Conservation (phyloP, 164 flowering plant genomes). For the Dillenia turbinata region DNA sequence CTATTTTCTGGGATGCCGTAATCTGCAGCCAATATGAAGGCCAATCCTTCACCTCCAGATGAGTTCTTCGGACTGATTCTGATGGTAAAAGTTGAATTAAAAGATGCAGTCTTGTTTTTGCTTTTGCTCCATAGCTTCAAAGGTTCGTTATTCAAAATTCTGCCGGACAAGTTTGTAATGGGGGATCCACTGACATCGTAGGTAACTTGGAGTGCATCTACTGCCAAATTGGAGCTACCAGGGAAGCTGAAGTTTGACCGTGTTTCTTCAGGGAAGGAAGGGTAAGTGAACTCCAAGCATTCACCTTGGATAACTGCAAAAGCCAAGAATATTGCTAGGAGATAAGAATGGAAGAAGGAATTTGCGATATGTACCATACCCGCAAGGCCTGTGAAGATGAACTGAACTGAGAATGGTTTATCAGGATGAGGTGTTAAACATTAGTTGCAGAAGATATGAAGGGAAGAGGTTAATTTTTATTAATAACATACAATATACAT, state of each 20-base stretch:
- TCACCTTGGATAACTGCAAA: not conserved
- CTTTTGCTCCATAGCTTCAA: slow-evolving; percentile 16
- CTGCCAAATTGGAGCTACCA: not conserved
- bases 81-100: slow-evolving; percentile 29
- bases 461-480: not conserved
- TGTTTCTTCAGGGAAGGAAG: not conserved
- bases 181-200: not conserved
- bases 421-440: not conserved
- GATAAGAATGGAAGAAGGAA: not conserved
- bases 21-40: slow-evolving; percentile 39
- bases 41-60: slow-evolving; percentile 57
- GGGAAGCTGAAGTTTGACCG: not conserved
- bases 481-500: not conserved
- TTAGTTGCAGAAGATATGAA: not conserved
- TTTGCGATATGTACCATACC: not conserved
- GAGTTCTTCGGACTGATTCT: slow-evolving; percentile 16
- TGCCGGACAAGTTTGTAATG: slow-evolving; percentile 9
- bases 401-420: not conserved
- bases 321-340: not conserved
- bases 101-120: slow-evolving; percentile 21
- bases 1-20: slow-evolving; percentile 26
- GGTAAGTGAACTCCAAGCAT: not conserved
- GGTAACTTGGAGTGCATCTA: slow-evolving; percentile 16
- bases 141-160: not conserved
- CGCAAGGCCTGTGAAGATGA: not conserved